A percentile compares a stretch with the other conserved stretches of the same genome.
Evolutionary conservation across 345 rosid species (phyloP).

Genomic region (Lepidium didymum): DNA sequence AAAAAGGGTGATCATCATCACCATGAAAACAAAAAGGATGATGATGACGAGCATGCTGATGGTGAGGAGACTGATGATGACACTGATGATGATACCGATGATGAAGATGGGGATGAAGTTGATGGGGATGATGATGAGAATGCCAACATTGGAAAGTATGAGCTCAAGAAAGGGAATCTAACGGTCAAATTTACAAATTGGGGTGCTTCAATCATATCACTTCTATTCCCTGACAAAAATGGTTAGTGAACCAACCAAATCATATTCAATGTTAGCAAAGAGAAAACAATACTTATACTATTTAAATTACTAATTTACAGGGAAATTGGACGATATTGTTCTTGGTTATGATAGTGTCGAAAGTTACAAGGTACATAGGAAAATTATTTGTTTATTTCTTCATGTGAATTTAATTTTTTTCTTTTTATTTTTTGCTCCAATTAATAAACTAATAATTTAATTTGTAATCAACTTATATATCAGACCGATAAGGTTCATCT

Average conservation of each 20-base stretch:
- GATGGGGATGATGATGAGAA: conserved; percentile 27
- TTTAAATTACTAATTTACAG: conserved; percentile 24
- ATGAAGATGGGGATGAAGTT: conserved; percentile 22
- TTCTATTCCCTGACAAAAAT: conserved; percentile 67
- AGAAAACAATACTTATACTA: background rate
- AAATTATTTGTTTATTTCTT: too few relatives aligned
- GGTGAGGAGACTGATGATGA: conserved; percentile 7
- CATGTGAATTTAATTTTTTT: too few relatives aligned
- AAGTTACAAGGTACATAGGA: conserved; percentile 46
- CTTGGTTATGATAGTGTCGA: conserved; percentile 68
- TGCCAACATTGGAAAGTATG: conserved; percentile 41
- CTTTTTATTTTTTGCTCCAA: too few relatives aligned
- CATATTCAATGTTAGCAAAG: background rate
- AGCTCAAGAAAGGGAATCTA: conserved; percentile 65
- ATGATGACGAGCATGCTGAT: conserved; percentile 1
- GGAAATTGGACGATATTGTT: conserved; percentile 59
- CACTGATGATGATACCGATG: background rate
- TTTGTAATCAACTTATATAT: background rate
- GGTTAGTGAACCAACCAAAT: conserved; percentile 37
- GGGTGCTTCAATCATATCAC: conserved; percentile 75
- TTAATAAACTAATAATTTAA: background rate
- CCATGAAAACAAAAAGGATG: background rate
- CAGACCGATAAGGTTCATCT: conserved; percentile 60
- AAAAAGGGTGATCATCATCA: background rate
- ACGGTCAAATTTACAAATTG: conserved; percentile 66